Evolutionary conservation across 495 filamentous ascomycete species (phyloP).

Genomic region (Aspergillus panamensis): DNA sequence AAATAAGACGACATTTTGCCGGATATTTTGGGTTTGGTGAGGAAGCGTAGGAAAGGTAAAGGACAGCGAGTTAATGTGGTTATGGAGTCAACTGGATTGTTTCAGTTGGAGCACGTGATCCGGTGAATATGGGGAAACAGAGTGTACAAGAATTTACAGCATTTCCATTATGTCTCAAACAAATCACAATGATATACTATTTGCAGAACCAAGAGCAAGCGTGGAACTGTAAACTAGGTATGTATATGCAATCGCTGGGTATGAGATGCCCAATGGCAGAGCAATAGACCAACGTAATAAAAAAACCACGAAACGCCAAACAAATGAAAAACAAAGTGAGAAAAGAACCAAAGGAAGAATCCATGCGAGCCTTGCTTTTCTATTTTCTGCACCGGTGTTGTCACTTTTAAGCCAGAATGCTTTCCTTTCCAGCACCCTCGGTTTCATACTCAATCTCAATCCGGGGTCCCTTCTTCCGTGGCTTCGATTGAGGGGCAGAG

Average conservation of each 20-base stretch:
- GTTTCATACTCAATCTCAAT: constrained; percentile 72
- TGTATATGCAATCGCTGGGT: constrained; percentile 38
- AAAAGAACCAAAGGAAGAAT: constrained; percentile 12
- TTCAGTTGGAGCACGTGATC: constrained; percentile 21
- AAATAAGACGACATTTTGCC: constrained; percentile 74
- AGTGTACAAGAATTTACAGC: not conserved
- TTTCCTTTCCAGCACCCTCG: constrained; percentile 51
- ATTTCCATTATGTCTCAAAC: not conserved
- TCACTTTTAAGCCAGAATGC: constrained; percentile 37
- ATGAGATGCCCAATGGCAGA: constrained; percentile 39
- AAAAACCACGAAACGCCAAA: constrained; percentile 41
- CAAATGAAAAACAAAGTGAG: constrained; percentile 20
- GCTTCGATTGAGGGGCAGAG: constrained; percentile 52
- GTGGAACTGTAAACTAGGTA: constrained; percentile 15
- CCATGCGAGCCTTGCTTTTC: constrained; percentile 24
- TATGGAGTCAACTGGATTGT: constrained; percentile 7
- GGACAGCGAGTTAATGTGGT: not conserved
- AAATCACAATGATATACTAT: constrained; percentile 9
- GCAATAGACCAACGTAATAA: constrained; percentile 22
- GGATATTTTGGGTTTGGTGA: not conserved
- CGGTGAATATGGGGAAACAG: not conserved
- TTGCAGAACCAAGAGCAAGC: constrained; percentile 15
- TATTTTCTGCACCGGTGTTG: constrained; percentile 3
- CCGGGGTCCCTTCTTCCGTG: constrained; percentile 63
- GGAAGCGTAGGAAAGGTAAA: not conserved